Base-by-base conservation (phyloP, 2,329 filamentous ascomycete genomes). In the Diaporthe humulicola region DNA sequence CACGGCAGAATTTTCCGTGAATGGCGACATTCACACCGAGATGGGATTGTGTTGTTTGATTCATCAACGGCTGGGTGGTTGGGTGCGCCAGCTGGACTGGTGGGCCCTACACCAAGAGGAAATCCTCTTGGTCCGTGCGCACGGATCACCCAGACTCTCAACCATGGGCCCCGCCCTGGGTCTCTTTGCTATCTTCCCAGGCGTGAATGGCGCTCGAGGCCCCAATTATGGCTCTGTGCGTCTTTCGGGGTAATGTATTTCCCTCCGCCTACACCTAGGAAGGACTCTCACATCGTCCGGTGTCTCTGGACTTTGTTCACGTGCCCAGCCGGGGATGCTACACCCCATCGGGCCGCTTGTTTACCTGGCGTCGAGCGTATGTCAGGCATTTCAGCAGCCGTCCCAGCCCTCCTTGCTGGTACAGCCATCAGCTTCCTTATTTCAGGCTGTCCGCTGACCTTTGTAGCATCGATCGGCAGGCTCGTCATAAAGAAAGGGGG, bases 361-460 rank as follows among this genome's bases (percentile, higher is more conserved):
- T 15, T 14, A n/a, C 2, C 1, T 52, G n/a, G 14, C 48, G 3
- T n/a, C 8, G n/a, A 10, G n/a, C n/a, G n/a, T 52, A 25, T 4
- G n/a, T 52, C 22, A 1, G 9, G n/a, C n/a, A 12, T 1, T 25
- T 1, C 22, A 52, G n/a, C 48, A 14, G 1, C 3, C 14, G 0
- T 12, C 4, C n/a, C n/a, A 25, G 48, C 28, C 12, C n/a, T 14
- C 3, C n/a, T 38, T 4, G 10, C 48, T 6, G 1, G 4, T 4
- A 0, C 1, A 7, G 28, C 14, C 12, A 52, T 12, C n/a, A 25
- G 10, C n/a, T 28, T 15, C 3, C n/a, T 52, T 3, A 0, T 6
- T 6, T 15, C 4, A 14, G n/a, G 2, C 10, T 12, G 12, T 52
- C 12, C 28, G 12, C 2, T 25, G 2, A 28, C 9, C 8, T 7